Base-by-base conservation (phyloP, 257 asterid species). In the Nemophila menziesii region DNA sequence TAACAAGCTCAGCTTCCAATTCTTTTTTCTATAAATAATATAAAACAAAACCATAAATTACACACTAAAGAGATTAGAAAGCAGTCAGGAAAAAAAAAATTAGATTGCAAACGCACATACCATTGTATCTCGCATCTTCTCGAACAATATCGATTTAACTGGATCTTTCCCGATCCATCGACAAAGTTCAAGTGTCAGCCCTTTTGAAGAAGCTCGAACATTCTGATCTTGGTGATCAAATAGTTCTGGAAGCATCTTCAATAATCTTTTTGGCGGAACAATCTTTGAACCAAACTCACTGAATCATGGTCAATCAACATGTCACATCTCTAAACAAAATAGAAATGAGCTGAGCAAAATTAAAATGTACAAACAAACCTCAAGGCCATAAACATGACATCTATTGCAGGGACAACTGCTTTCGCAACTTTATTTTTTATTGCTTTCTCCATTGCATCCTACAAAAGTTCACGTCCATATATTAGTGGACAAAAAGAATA, bases 381-480 rank as follows among this genome's bases (percentile, higher is more conserved):
- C 58, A 90, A 66, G 48, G 96, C 96, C 74, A 77, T 94, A 78
- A 90, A 90, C 99, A 85, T 90, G 72, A 90, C 99, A 74, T 90
- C 99, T 54, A 90, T 71, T 15, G 99, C 99, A 53, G 99, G 99
- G 33, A 90, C 99, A 54, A 90, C 99, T 27, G 99, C 94, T 65
- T 85, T 90, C 16, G 96, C 75, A 73, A 86, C 99, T 79, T 85
- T 90, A 60, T 82, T 75, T 65, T 90, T 90, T 54, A 90, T 90
- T 50, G 94, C 99, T 71, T 90, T 90, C 71, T 90, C 96, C 96
- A 90, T 90, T 20, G 93, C 94, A 75, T 90, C 99, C 99, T 85
- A 71, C 47, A 68, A 62, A 44, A 29, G 56, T 47, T 7, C 7
- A 29, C 12, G 36, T 5, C 9, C 36, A 1, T 29, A 29, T 7